A percentile compares a stretch with the other conserved stretches of the same genome.
Evolutionary conservation across 1,284 basidiomycete species (phyloP).

Genomic region (Ceratobasidium sp.): DNA sequence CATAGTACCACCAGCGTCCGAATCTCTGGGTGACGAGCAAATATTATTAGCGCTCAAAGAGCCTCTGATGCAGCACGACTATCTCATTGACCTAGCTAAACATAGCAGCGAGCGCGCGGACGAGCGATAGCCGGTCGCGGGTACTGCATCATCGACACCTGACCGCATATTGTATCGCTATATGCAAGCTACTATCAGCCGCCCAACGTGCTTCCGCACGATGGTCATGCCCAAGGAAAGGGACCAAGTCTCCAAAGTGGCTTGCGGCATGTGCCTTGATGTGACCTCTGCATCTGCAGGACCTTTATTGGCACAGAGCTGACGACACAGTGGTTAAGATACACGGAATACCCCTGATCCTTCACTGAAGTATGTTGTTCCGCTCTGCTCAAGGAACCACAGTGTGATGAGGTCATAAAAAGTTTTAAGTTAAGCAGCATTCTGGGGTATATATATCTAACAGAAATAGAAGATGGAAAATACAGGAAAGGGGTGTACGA

Average conservation of each 20-base stretch:
- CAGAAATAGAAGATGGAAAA: too few relatives aligned
- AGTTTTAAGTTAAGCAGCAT: too few relatives aligned
- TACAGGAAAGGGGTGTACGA: too few relatives aligned
- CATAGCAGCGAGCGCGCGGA: neutral
- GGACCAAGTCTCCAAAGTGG: neutral
- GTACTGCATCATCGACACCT: neutral
- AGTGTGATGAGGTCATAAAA: too few relatives aligned
- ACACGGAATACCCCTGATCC: too few relatives aligned
- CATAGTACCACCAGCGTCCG: neutral
- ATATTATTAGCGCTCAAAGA: neutral
- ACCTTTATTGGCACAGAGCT: too few relatives aligned
- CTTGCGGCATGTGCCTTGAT: neutral
- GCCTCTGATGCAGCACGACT: too few relatives aligned
- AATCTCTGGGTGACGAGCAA: too few relatives aligned
- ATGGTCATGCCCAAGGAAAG: neutral
- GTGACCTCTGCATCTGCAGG: neutral
- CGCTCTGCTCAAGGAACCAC: too few relatives aligned
- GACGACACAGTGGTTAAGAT: too few relatives aligned
- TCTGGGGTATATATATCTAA: too few relatives aligned
- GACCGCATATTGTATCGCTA: neutral
- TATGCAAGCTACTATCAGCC: neutral
- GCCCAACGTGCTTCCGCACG: neutral
- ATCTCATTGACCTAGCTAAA: neutral
- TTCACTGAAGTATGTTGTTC: too few relatives aligned
- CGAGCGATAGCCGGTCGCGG: neutral